Evolutionary conservation across 768 basidiomycete species (phyloP), one percentile per base, ranked within the genome.

Genomic region (Hortiboletus campestris): DNA sequence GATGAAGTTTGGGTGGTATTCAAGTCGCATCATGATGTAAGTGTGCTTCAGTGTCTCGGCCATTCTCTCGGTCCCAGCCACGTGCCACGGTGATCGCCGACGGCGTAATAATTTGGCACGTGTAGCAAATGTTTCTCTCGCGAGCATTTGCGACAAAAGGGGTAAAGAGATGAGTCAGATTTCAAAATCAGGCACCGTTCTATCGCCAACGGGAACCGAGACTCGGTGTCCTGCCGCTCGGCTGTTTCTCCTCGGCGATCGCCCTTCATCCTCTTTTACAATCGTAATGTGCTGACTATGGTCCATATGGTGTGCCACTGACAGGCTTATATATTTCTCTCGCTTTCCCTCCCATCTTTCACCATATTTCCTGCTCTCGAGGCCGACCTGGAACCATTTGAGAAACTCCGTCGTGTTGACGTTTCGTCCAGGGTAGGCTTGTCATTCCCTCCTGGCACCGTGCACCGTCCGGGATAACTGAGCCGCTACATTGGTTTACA

Each of bases 11-110:
- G 81, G 82, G 77, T 79, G 1, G 79, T 86, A 10, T 85, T 85
- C 69, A 68, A 68, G 56, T 78, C 79, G 0, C 86, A 87, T 59
- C 79, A 81, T 64, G 83, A 86, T 75, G 85, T 86, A 56, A 63
- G 84, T 69, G 53, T 51, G 4, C 20, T 25, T 10, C 19, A 17
- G 1, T 39, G 25, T n/a, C 16, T 20, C 11, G 25, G 14, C n/a
- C 43, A 47, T n/a, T 46, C n/a, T 46, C 20, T 32, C 19, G 10
- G 51, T n/a, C 13, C 41, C 36, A 1, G 46, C 62, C 51, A 56
- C 41, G 53, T 49, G 53, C 28, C 34, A 8, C 56, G 49, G 38
- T 32, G 43, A 44, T 53, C 40, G 50, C 42, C 49, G 55, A 28
- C 14, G 34, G 5, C 34, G 14, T 32, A 25, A 25, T 25, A 25